Evolutionary conservation across 2,329 filamentous ascomycete genomes (phyloP).

Genomic region (Cercospora citrullina): DNA sequence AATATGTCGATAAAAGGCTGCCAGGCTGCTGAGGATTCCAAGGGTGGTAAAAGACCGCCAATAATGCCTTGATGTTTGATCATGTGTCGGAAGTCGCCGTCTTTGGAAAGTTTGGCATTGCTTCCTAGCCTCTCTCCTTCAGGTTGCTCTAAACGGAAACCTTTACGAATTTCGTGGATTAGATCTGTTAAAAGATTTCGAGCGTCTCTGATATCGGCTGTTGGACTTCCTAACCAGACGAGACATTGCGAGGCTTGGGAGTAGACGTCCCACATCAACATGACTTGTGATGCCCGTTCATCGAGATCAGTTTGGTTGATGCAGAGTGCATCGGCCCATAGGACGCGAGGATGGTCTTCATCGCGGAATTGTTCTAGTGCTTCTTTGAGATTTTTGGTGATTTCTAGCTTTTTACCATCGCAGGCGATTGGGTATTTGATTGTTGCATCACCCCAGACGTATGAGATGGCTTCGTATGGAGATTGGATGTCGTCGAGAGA

Average conservation of each 20-base stretch:
- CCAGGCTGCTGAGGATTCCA: neutral
- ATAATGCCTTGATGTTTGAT: neutral
- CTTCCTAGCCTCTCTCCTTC: neutral
- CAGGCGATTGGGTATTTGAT: neutral
- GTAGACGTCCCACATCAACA: neutral
- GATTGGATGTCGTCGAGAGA: neutral
- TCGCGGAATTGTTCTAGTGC: neutral
- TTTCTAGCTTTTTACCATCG: neutral
- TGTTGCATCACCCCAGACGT: neutral
- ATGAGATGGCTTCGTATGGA: neutral
- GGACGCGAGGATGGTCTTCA: neutral
- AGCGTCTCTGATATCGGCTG: neutral
- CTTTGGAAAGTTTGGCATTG: neutral
- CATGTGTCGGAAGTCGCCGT: neutral
- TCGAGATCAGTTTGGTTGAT: neutral
- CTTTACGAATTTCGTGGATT: neutral
- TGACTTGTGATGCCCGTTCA: neutral
- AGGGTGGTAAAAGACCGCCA: neutral
- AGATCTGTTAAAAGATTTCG: neutral
- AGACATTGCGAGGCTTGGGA: neutral
- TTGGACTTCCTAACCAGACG: neutral
- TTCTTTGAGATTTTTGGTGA: neutral
- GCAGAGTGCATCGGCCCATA: neutral
- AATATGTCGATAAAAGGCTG: neutral
- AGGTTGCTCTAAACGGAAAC: neutral